Conservation (phyloP, 129 eudicot genomes). For the carrot (Daucus carota) region DNA sequence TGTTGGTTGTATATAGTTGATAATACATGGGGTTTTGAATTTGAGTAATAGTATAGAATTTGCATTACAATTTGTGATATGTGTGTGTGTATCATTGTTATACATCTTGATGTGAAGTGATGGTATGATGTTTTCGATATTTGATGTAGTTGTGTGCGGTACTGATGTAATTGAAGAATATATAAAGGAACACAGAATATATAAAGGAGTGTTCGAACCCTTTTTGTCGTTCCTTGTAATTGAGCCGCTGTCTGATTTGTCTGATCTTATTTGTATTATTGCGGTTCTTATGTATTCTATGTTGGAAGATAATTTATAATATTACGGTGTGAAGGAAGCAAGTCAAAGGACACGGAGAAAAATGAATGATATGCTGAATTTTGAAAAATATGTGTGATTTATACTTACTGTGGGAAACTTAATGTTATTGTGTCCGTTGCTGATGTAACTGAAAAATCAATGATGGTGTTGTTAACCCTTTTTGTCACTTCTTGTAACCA, state of each 20-base stretch:
- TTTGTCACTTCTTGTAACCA: neutral
- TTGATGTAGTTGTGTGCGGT: neutral
- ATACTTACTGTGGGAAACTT: neutral
- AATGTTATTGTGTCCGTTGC: neutral
- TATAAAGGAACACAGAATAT: neutral
- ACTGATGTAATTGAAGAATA: neutral
- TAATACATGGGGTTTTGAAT: neutral
- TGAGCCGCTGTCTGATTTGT: neutral
- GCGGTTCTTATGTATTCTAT: neutral
- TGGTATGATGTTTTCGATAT: neutral
- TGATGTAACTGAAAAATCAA: neutral
- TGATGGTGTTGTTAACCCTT: neutral
- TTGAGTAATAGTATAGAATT: neutral
- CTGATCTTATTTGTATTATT: neutral
- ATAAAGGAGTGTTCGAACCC: neutral
- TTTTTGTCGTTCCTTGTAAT: neutral
- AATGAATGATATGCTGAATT: neutral
- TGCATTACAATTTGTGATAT: neutral
- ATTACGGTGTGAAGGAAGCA: neutral
- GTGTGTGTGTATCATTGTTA: neutral
- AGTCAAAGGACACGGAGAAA: neutral
- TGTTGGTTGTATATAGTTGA: neutral
- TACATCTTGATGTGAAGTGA: neutral
- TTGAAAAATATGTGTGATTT: neutral
- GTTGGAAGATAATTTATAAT: neutral